Evolutionary conservation across 176 grass and related monocot genomes (phyloP).

Genomic region (Coix lacrymajobi): DNA sequence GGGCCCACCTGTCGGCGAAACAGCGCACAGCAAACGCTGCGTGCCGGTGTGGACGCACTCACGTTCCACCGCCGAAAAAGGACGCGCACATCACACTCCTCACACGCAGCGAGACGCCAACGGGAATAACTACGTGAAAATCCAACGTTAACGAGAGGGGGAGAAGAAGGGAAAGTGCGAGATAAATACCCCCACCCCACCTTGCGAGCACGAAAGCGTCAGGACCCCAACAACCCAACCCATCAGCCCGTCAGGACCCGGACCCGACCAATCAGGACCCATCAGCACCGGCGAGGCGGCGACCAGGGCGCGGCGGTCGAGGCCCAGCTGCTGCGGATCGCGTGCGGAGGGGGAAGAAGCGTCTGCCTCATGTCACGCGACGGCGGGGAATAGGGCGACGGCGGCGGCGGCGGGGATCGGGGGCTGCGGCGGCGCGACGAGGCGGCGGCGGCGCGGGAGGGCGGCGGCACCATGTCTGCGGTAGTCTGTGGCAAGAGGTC

Average conservation of each 20-base stretch:
- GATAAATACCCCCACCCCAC: constrained; percentile 10
- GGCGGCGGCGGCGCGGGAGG: constrained; percentile 25
- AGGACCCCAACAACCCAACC: background rate
- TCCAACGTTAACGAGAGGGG: background rate
- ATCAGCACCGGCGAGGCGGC: background rate
- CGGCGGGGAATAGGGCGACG: constrained; percentile 31
- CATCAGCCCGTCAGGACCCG: background rate
- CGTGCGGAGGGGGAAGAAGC: background rate
- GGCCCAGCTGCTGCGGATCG: background rate
- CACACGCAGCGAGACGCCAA: background rate
- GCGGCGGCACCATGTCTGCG: constrained; percentile 87
- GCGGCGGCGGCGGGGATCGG: constrained; percentile 41
- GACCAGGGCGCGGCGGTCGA: background rate
- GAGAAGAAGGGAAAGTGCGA: background rate
- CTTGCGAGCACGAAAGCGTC: background rate
- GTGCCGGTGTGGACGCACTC: background rate
- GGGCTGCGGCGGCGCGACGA: constrained; percentile 20
- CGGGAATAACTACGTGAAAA: background rate
- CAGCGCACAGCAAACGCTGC: background rate
- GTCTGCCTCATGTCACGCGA: constrained; percentile 28
- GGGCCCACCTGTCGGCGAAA: background rate
- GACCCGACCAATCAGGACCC: background rate
- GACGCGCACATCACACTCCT: background rate
- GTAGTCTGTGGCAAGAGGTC: constrained; percentile 99
- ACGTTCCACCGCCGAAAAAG: background rate